phyloP scores from a whole-genome alignment of 208 protist genomes.

The Acanthamoeba lenticulata region DNA sequence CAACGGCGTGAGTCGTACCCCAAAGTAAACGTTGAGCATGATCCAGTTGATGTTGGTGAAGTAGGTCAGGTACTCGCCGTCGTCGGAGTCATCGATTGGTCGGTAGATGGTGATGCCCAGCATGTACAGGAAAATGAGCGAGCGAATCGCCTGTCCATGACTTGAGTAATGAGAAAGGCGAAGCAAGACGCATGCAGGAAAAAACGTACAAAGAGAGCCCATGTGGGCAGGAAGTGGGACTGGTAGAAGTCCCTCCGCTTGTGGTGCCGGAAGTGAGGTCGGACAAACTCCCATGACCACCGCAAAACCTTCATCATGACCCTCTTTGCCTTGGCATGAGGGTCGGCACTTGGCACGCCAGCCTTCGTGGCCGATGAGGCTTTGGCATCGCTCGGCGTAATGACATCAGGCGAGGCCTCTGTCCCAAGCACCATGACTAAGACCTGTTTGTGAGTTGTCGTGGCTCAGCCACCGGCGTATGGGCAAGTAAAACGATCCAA shows the following conservation, averaged over 20 bases:
- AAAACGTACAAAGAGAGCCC: background rate
- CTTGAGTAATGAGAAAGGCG: background rate
- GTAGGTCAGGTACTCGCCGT: conserved; percentile 14
- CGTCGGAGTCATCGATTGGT: background rate
- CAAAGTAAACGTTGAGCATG: background rate
- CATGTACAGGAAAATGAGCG: background rate
- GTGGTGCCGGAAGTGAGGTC: background rate
- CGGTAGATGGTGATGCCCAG: background rate
- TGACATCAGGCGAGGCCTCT: background rate
- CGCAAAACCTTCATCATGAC: background rate
- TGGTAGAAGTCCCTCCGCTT: background rate
- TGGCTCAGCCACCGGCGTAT: too few species aligned
- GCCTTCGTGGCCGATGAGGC: background rate
- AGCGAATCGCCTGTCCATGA: background rate
- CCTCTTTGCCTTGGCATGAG: background rate
- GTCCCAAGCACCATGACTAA: background rate
- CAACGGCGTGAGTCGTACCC: background rate
- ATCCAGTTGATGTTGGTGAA: conserved; percentile 55
- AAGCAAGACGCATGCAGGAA: background rate
- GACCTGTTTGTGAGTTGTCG: too few species aligned
- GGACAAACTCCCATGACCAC: background rate
- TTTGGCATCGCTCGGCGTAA: background rate
- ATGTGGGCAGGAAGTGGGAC: background rate
- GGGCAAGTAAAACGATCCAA: too few species aligned
- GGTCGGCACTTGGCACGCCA: background rate